Evolutionary conservation across 1,139 yeast genomes (phyloP), one percentile per base, ranked within the genome.

Genomic region (Blastobotrys petasosporus): DNA sequence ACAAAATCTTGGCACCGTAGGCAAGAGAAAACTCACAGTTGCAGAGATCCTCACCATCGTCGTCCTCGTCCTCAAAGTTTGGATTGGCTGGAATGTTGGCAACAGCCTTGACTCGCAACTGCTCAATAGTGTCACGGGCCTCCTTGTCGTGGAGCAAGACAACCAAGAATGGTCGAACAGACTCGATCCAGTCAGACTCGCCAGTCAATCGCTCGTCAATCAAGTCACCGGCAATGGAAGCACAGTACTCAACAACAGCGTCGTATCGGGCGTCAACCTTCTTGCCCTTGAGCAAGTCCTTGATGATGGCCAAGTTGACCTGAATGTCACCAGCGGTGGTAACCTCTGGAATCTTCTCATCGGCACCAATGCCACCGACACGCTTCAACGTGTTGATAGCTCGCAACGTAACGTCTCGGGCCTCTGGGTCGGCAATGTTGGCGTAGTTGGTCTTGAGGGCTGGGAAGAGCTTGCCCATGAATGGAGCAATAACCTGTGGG

Each of bases 21-120:
- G 98, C 98, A 69, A 92, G 82, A 55, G 98, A 92, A 87, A 92
- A 92, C 82, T 92, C 97, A 84, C 97, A 90, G 94, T 92, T 92
- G 83, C 98, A 92, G 70, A 92, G 80, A 70, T 92, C 98, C 79
- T 92, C 98, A 77, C 98, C 98, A 69, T 92, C 98, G 69, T 92
- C 98, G 72, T 92, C 98, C 79, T 92, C 98, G 71, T 92, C 97
- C 71, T 86, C 97, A 71, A 88, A 88, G 66, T 82, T 73, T 66
- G 96, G 95, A 65, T 94, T 94, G 67, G 81, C 84, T 68, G 97
- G 97, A 63, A 90, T 92, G 87, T 92, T 90, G 77, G 90, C 95
- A 69, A 92, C 83, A 60, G 97, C 90, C 77, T 84, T 77, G 80
- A 82, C 83, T 80, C 98, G 87, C 84, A 82, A 87, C 71, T 84